A percentile compares a stretch with the other conserved stretches of the same genome.
Conservation (phyloP, 2,329 filamentous ascomycete genomes). For the Pseudogymnoascus sp. region DNA sequence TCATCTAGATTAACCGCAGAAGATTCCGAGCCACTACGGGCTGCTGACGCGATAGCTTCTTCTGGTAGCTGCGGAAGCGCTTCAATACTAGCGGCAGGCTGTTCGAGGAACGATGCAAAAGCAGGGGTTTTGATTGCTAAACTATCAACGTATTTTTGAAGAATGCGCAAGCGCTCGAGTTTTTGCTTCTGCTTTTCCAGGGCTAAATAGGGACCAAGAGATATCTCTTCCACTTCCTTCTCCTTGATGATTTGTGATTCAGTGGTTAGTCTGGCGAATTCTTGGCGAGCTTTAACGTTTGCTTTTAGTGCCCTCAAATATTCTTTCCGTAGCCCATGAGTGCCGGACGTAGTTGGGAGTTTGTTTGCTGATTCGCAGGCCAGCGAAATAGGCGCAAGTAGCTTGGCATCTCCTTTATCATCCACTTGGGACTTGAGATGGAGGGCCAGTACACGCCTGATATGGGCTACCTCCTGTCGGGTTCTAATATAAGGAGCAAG, state of each 20-base stretch:
- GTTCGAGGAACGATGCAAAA: constrained; percentile 43
- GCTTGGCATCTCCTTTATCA: constrained; percentile 35
- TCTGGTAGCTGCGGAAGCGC: constrained; percentile 26
- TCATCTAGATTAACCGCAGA: constrained; percentile 40
- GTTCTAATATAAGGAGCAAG: constrained; percentile 50
- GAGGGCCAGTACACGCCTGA: constrained; percentile 49
- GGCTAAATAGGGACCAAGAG: constrained; percentile 46
- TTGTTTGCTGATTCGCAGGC: constrained; percentile 36
- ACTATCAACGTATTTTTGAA: constrained; percentile 47
- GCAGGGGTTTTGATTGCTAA: constrained; percentile 49
- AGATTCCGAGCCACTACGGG: constrained; percentile 21
- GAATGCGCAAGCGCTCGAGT: constrained; percentile 42
- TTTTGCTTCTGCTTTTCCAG: constrained; percentile 48
- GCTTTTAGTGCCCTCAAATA: constrained; percentile 50
- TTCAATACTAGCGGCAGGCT: constrained; percentile 26
- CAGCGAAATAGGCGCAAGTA: constrained; percentile 40
- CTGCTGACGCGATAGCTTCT: constrained; percentile 22
- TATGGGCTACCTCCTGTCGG: constrained; percentile 51
- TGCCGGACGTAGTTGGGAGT: constrained; percentile 31
- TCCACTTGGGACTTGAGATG: constrained; percentile 46
- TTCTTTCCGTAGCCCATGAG: constrained; percentile 45
- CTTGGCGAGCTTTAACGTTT: constrained; percentile 46
- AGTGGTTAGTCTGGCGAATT: constrained; percentile 34
- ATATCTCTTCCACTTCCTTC: constrained; percentile 14
- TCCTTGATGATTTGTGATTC: constrained; percentile 18